A percentile compares a stretch with the other conserved stretches of the same genome.
Conservation (phyloP, 192 early-diverging fungal species). For the Globomyces pollinis-pini region DNA sequence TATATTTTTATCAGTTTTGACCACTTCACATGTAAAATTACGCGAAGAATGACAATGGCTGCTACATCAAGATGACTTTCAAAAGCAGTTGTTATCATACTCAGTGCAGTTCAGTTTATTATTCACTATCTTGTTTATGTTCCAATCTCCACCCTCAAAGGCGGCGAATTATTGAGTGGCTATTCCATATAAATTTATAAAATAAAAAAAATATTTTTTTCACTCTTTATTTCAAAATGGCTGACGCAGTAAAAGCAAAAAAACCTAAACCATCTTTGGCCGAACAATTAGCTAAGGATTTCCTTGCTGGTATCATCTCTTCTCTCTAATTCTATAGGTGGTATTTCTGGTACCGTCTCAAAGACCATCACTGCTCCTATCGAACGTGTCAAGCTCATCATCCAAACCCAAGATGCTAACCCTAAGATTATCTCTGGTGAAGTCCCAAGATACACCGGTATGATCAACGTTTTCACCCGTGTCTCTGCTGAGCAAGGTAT, state of each 20-base stretch:
- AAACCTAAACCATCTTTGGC: constrained; percentile 8
- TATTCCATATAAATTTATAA: no score
- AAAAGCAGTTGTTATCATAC: no score
- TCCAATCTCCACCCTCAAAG: no score
- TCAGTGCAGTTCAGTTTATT: no score
- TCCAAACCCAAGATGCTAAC: constrained; percentile 43
- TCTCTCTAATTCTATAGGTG: no score
- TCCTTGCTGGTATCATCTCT: constrained; percentile 43
- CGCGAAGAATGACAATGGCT: no score
- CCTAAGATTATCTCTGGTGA: constrained; percentile 66
- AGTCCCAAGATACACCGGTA: constrained; percentile 74
- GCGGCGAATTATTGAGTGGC: no score
- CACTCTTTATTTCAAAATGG: not conserved
- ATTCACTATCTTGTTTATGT: no score
- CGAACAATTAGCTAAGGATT: constrained; percentile 9
- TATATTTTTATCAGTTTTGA: no score
- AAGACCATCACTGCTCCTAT: constrained; percentile 96
- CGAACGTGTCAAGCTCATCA: constrained; percentile 93
- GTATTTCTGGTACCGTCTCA: constrained; percentile 94
- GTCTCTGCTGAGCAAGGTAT: constrained; percentile 76
- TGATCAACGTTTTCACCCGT: constrained; percentile 86
- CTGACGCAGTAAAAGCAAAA: constrained; percentile 8
- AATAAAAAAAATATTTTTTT: not conserved
- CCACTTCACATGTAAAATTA: no score
- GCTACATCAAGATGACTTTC: no score